Base-by-base conservation (phyloP, 2,329 filamentous ascomycete genomes). In the Madurella fahalii region DNA sequence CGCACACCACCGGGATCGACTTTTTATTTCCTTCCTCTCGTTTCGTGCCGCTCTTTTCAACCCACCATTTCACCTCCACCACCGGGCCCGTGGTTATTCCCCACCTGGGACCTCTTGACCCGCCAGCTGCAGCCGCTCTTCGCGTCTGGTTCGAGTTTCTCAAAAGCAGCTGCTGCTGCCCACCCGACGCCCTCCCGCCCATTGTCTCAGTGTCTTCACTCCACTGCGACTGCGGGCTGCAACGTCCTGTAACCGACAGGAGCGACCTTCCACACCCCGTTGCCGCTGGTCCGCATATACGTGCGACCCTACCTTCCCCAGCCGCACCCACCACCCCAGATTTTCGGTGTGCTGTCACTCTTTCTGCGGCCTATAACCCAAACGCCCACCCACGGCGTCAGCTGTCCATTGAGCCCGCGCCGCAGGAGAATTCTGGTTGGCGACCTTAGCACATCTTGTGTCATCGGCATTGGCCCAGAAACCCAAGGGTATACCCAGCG, bases 41-140 rank as follows among this genome's bases (percentile, higher is more conserved):
- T 60, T 64, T 57, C 51, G 44, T 58, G 51, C 54, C 62, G 45
- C 52, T 61, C 58, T 46, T 61, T 59, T 57, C 48, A 40, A 54
- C 50, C 18, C 46, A 37, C 42, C 44, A 48, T 30, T 43, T 44
- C 40, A 25, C 20, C 17, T 18, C 25, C 18, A 40, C 42, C 44
- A 30, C 48, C 47, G 30, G 43, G 11, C 34, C 9, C 17, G 45
- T 43, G 31, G 41, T 47, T 39, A 30, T 41, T 52, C 47, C 50
- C 46, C 49, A 40, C 52, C 44, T 37, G 39, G 16, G 20, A 46
- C 37, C 32, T 44, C 42, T 31, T 40, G 25, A 16, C 34, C 44
- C 16, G 51, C 31, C 39, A 30, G 45, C 55, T 30, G 46, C 47
- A 44, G 39, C 50, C 51, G 31, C 41, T 54, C 53, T 50, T 52